Percentiles rank a stretch among this genome's conserved stretches.
Evolutionary conservation across 2,329 filamentous ascomycete species (phyloP).

Genomic region (Neofusicoccum kwambonambiense): DNA sequence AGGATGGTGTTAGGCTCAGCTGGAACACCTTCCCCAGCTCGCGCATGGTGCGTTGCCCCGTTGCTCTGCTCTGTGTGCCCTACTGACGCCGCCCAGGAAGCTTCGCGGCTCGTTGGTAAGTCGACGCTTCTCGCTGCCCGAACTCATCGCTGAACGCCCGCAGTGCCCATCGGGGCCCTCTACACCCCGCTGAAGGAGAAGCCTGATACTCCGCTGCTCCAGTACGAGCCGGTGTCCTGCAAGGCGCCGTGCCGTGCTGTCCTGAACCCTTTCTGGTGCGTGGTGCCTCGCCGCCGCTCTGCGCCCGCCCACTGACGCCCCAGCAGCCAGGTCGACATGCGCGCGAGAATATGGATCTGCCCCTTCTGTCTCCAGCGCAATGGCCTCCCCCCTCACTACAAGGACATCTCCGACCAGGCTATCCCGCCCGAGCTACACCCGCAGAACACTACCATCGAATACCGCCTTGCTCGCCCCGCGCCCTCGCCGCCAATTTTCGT

Average conservation of each 20-base stretch:
- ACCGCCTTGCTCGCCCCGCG: slow-evolving; percentile 76
- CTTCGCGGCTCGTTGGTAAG: slow-evolving; percentile 73
- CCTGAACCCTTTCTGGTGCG: slow-evolving; percentile 93
- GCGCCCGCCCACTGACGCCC: slow-evolving; percentile 2
- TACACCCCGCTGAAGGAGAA: slow-evolving; percentile 97
- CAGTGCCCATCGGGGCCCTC: slow-evolving; percentile 88
- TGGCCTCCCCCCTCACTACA: slow-evolving; percentile 80
- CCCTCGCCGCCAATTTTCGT: slow-evolving; percentile 83
- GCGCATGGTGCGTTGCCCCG: slow-evolving; percentile 67
- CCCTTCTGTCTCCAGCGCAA: slow-evolving; percentile 85
- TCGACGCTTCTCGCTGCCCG: slow-evolving; percentile 1
- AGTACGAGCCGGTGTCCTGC: slow-evolving; percentile 96
- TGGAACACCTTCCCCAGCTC: slow-evolving; percentile 99
- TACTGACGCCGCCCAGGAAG: slow-evolving; percentile 63
- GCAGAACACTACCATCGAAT: slow-evolving; percentile 85
- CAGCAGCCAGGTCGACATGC: slow-evolving; percentile 74
- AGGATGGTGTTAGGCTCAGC: slow-evolving; percentile 91
- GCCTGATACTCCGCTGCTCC: slow-evolving; percentile 79
- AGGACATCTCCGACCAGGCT: slow-evolving; percentile 80
- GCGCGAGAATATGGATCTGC: slow-evolving; percentile 83
- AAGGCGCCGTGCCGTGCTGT: slow-evolving; percentile 94
- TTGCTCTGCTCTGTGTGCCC: background rate
- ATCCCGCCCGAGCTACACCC: slow-evolving; percentile 82
- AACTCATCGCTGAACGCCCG: slow-evolving; percentile 19
- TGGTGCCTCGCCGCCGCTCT: slow-evolving; percentile 21